A percentile compares a stretch with the other conserved stretches of the same genome.
Evolutionary conservation across 768 basidiomycete genomes (phyloP).

Genomic region (Pleurotus platypus): DNA sequence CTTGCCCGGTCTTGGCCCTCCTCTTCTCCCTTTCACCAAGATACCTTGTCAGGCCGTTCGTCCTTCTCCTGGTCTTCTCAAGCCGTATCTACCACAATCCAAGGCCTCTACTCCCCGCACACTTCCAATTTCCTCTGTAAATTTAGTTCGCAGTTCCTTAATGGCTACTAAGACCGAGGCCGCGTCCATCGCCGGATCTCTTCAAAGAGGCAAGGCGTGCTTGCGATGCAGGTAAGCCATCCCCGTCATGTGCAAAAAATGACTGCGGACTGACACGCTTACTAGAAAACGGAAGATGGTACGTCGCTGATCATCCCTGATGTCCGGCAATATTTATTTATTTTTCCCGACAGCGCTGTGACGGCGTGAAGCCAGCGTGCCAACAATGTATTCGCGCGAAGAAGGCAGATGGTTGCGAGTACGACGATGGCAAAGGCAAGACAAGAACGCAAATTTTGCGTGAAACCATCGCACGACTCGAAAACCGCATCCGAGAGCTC

Average conservation of each 20-base stretch:
- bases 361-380: conserved; percentile 73
- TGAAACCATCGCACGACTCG: conserved; percentile 72
- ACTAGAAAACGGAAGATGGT: conserved; percentile 72
- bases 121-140: conserved; percentile 19
- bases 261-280: conserved; percentile 13
- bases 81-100: conserved; percentile 6
- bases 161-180: conserved; percentile 48
- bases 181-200: conserved; percentile 33
- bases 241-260: not conserved
- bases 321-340: conserved; percentile 10
- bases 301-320: conserved; percentile 10
- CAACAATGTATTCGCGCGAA: conserved; percentile 78
- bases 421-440: conserved; percentile 84
- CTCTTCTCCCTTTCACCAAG: conserved; percentile 19
- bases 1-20: conserved; percentile 12
- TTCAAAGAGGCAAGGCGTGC: conserved; percentile 71
- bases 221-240: conserved; percentile 61
- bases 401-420: conserved; percentile 72
- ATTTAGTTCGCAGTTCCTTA: conserved; percentile 31
- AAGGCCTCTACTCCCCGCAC: conserved; percentile 2
- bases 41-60: not conserved
- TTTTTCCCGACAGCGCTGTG: conserved; percentile 56
- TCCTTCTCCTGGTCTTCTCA: conserved; percentile 14
- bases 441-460: conserved; percentile 76
- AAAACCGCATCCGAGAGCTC: conserved; percentile 68